phyloP scores from a whole-genome alignment of 257 asterid species.

The Solanum raphanifolium region DNA sequence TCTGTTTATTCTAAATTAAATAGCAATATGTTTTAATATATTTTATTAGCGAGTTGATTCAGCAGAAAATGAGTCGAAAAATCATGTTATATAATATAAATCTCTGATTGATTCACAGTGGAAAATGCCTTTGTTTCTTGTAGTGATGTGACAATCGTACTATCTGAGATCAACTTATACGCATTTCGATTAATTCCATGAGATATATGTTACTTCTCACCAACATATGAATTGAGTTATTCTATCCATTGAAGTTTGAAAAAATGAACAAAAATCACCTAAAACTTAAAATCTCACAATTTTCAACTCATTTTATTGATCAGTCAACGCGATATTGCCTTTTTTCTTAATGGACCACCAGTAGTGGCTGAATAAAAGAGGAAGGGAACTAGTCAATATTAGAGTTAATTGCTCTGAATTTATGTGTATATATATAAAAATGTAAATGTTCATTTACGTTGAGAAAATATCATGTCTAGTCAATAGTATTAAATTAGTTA shows the following conservation, averaged over 20 bases:
- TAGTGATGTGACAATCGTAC: not conserved
- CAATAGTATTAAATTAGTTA: not conserved
- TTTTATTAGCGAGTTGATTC: too few species aligned
- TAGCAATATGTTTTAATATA: not conserved
- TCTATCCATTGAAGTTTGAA: not conserved
- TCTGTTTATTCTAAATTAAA: not conserved
- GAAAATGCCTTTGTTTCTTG: too few species aligned
- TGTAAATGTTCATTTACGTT: not conserved
- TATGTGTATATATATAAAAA: not conserved
- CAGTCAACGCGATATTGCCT: not conserved
- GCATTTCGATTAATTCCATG: not conserved
- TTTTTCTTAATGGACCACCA: not conserved
- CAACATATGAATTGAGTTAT: not conserved
- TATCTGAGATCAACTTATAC: accelerated
- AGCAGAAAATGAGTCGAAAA: too few species aligned
- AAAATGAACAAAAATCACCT: not conserved
- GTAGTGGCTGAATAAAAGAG: not conserved
- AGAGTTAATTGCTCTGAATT: not conserved
- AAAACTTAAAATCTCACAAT: accelerated
- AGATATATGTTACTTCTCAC: not conserved
- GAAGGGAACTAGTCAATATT: not conserved
- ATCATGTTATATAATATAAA: too few species aligned
- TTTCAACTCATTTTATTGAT: not conserved
- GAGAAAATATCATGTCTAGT: not conserved
- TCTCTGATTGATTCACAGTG: too few species aligned